Conservation (phyloP, 2,329 filamentous ascomycete genomes). For the Verticillium tricorpus region DNA sequence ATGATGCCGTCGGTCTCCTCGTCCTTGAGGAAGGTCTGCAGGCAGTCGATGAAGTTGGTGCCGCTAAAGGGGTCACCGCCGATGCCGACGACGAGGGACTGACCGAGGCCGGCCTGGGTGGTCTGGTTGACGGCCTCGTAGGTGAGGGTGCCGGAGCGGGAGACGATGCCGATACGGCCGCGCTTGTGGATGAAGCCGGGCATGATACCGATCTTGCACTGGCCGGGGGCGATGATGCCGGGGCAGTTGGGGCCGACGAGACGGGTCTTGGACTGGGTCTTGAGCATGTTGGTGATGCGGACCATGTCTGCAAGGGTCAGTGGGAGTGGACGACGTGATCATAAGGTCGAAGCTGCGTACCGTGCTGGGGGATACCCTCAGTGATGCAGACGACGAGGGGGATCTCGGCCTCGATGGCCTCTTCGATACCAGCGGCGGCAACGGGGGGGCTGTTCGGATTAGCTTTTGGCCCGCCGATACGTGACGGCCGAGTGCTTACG, state of each 20-base stretch:
- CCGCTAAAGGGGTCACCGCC: constrained; percentile 98
- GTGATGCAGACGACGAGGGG: constrained; percentile 96
- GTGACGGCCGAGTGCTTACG: constrained; percentile 63
- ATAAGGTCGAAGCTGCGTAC: constrained; percentile 41
- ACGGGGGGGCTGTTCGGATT: constrained; percentile 65
- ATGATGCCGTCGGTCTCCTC: constrained; percentile 98
- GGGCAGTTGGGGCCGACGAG: constrained; percentile 98
- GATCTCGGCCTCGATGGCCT: constrained; percentile 89
- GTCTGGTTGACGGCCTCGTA: constrained; percentile 99
- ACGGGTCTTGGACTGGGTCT: constrained; percentile 95
- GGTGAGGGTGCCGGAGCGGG: constrained; percentile 93
- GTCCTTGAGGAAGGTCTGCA: constrained; percentile 94
- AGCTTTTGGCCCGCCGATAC: not conserved
- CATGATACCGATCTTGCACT: constrained; percentile 99
- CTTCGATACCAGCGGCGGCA: constrained; percentile 92
- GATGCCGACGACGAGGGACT: constrained; percentile 97
- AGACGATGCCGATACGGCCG: constrained; percentile 97
- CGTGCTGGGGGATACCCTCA: constrained; percentile 95
- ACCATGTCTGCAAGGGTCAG: constrained; percentile 73
- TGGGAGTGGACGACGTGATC: not conserved
- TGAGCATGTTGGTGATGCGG: constrained; percentile 95
- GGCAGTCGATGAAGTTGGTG: constrained; percentile 99
- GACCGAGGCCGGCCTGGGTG: constrained; percentile 91
- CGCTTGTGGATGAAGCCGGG: constrained; percentile 99
- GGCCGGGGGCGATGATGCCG: constrained; percentile 88